These are phyloP conservation scores for Lotus japonicus DNA, from an alignment of 306 rosid species.

Conservation along the genomic window DNA sequence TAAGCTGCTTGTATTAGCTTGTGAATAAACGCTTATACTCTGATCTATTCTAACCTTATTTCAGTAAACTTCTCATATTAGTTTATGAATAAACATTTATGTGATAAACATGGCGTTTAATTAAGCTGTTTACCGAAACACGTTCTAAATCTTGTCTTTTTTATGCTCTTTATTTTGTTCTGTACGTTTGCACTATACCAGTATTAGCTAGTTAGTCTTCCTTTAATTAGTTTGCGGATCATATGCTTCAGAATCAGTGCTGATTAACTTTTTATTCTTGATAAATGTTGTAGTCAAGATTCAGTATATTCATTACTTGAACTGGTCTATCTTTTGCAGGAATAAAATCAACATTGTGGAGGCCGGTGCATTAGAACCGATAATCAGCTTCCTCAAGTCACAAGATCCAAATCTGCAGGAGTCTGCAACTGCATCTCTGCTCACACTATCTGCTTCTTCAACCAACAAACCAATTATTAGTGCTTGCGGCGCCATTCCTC, in stretches of 20 bases:
- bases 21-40: too few species aligned
- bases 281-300: not conserved
- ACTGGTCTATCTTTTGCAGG: slow-evolving; percentile 45
- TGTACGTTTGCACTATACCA: not conserved
- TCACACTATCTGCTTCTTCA: slow-evolving; percentile 84
- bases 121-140: too few species aligned
- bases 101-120: not conserved
- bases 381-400: slow-evolving; percentile 67
- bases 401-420: slow-evolving; percentile 58
- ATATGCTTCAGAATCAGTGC: not conserved
- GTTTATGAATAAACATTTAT: too few species aligned
- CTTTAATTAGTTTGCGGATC: not conserved
- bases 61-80: too few species aligned
- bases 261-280: not conserved
- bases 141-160: too few species aligned
- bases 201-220: not conserved
- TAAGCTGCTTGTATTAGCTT: too few species aligned
- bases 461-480: slow-evolving; percentile 75
- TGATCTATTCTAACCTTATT: too few species aligned
- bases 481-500: slow-evolving; percentile 82
- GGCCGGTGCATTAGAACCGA: slow-evolving; percentile 85
- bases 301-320: slow-evolving; percentile 4
- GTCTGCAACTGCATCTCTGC: slow-evolving; percentile 77
- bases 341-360: slow-evolving; percentile 84
- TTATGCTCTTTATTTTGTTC: too few species aligned